These are phyloP conservation scores for Auriscalpium microsporum DNA, from an alignment of 768 basidiomycete genomes.

Conservation along the genomic window DNA sequence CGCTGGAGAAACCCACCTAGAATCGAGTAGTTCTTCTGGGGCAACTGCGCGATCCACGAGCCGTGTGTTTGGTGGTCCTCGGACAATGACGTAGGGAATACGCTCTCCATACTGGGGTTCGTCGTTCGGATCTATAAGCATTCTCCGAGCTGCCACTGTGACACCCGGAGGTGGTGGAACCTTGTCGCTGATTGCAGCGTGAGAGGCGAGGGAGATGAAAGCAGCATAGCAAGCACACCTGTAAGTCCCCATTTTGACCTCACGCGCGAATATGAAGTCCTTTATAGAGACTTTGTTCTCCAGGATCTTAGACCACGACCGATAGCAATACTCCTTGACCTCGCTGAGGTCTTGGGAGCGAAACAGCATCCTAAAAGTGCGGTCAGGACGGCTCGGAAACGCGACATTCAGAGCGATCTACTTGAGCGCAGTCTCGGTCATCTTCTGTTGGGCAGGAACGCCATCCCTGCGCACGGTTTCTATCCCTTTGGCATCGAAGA, in stretches of 20 bases:
- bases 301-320: conserved; percentile 77
- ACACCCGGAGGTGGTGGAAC: conserved; percentile 88
- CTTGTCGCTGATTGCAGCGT: conserved; percentile 49
- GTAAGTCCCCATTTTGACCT: conserved; percentile 89
- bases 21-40: conserved; percentile 61
- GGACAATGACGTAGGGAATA: conserved; percentile 80
- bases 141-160: conserved; percentile 69
- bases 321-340: conserved; percentile 82
- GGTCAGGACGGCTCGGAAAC: conserved; percentile 1
- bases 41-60: conserved; percentile 69
- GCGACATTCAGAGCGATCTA: conserved; percentile 22
- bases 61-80: conserved; percentile 51
- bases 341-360: conserved; percentile 81
- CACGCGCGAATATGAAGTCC: conserved; percentile 92
- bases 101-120: conserved; percentile 92
- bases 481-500: conserved; percentile 95
- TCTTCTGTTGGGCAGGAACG: conserved; percentile 83
- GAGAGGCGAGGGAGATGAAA: not conserved
- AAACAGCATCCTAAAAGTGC: conserved; percentile 66
- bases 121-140: conserved; percentile 65
- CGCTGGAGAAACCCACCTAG: conserved; percentile 37
- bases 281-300: conserved; percentile 77
- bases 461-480: conserved; percentile 95
- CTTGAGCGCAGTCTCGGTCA: conserved; percentile 88
- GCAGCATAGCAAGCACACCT: conserved; percentile 39